Evolutionary conservation across 805 yeast genomes (phyloP).

Genomic region (Kodamaea sagamina): DNA sequence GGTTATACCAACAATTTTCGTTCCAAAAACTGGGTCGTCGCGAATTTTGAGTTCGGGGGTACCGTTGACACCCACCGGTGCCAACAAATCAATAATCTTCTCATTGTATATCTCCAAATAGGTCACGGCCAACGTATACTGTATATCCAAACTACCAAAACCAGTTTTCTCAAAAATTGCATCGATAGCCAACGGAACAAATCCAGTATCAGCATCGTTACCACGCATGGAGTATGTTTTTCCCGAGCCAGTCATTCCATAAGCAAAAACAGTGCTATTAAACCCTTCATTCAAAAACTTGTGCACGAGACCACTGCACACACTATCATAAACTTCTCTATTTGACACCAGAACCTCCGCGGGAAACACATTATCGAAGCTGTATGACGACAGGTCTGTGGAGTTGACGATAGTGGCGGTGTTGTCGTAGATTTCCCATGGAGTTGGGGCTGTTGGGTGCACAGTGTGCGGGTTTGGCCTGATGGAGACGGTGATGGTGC

Average conservation of each 20-base stretch:
- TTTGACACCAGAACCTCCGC: constrained; percentile 50
- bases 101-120: constrained; percentile 90
- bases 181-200: constrained; percentile 67
- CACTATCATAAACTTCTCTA: constrained; percentile 56
- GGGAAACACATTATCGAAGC: constrained; percentile 78
- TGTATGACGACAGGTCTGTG: constrained; percentile 61
- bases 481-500: constrained; percentile 73
- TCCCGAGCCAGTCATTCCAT: constrained; percentile 94
- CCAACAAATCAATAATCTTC: constrained; percentile 73
- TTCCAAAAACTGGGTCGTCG: constrained; percentile 73
- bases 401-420: constrained; percentile 44
- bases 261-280: constrained; percentile 89
- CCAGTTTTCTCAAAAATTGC: constrained; percentile 55
- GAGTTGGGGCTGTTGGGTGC: constrained; percentile 33
- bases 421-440: constrained; percentile 48
- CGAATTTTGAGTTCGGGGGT: constrained; percentile 79
- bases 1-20: constrained; percentile 71
- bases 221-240: constrained; percentile 90
- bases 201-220: constrained; percentile 58
- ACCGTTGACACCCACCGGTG: no score
- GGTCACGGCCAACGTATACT: constrained; percentile 57
- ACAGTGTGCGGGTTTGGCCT: constrained; percentile 67
- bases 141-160: constrained; percentile 12
- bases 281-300: constrained; percentile 65
- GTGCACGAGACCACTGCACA: constrained; percentile 55